These are phyloP conservation scores for Suillus decipiens DNA, from an alignment of 768 basidiomycete species.

Conservation along the genomic window DNA sequence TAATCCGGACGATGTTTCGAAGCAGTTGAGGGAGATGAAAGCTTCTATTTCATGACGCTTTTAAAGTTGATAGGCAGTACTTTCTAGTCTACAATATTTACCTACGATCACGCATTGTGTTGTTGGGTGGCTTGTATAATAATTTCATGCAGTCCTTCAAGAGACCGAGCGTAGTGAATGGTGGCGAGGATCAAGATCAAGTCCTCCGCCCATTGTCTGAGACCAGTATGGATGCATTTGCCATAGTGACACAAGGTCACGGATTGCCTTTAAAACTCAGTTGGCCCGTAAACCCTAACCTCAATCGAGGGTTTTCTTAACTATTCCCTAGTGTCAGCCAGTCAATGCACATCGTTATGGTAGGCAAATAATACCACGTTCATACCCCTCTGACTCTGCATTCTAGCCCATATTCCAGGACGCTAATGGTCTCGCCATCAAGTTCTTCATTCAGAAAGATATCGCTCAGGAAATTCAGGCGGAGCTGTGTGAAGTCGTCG, in stretches of 20 bases:
- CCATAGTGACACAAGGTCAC: neutral
- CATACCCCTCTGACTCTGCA: neutral
- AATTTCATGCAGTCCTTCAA: neutral
- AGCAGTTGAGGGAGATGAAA: conserved; percentile 45
- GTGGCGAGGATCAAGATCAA: neutral
- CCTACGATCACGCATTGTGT: neutral
- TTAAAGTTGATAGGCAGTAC: neutral
- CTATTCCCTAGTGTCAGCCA: conserved; percentile 9
- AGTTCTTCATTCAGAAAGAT: conserved; percentile 86
- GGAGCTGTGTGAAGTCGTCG: conserved; percentile 73
- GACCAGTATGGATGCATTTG: too few relatives aligned
- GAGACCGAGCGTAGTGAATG: neutral
- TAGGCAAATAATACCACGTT: neutral
- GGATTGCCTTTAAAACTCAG: conserved; percentile 5
- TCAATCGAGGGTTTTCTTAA: conserved; percentile 30
- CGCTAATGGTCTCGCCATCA: conserved; percentile 63
- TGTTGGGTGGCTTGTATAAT: neutral
- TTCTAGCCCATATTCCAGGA: conserved; percentile 74
- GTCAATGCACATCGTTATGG: conserved; percentile 11
- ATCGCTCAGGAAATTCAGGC: conserved; percentile 66
- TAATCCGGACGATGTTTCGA: conserved; percentile 44
- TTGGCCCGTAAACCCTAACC: conserved; percentile 32
- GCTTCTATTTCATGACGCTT: conserved; percentile 21
- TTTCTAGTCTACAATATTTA: neutral
- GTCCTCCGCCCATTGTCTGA: neutral